Base-by-base conservation (phyloP, 2,329 filamentous ascomycete species). In the Alternaria hordeiaustralica region DNA sequence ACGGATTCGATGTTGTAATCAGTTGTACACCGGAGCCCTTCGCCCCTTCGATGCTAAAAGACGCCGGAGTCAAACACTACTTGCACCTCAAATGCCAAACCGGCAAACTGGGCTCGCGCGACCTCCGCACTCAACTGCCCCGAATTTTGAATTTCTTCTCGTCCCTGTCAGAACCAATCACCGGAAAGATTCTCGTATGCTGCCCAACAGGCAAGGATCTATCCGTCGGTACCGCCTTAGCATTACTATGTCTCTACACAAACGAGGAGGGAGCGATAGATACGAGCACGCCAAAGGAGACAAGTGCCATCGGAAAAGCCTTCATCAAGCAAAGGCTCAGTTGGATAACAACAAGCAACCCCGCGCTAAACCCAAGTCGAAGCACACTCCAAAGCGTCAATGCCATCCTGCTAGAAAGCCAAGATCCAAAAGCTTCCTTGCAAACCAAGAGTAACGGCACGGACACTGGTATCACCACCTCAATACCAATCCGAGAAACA, bases 361-460 rank as follows among this genome's bases (percentile, higher is more conserved):
- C 94, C 1, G 89, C 91, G 69, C 91, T 90, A 3, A 97, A 96
- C 75, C 94, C 95, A 0, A 94, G 90, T 66, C 86, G 96, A 36
- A 87, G 92, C 21, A 97, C 94, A 0, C 82, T 98, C 41, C 94
- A 97, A 80, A 95, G 93, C 70, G 91, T 98, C 6, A 97, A 98
- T 79, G 92, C 92, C 59, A 97, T 93, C 73, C 81, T 98, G 55
- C 95, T 98, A 89, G 13, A 65, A 44, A 61, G 45, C 12, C 46
- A 60, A 10, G 51, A 65, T 15, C 58, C 47, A 33, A 65, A 60
- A 62, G 47, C 56, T 9, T 10, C 7, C n/a, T 21, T 26, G 20
- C 47, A 56, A 46, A 20, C 20, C 10, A 59, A 20, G 4, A 20
- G 4, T 18, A 47, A 43, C 25, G 15, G n/a, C 15, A 26, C 15